Base-by-base conservation (phyloP, 257 asterid species). In the Nicotiana benthamiana region DNA sequence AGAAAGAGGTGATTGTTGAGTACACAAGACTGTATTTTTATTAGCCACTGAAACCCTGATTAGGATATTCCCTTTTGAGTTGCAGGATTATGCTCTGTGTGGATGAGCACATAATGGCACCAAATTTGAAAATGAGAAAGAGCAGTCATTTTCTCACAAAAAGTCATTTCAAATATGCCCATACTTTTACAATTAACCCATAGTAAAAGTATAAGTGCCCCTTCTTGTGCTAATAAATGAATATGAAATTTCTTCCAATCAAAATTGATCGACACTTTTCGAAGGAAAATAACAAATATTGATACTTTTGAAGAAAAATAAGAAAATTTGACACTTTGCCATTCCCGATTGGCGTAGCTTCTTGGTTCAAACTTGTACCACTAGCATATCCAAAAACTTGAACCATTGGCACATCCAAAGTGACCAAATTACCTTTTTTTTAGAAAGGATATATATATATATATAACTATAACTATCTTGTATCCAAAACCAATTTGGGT, bases 91-190 rank as follows among this genome's bases (percentile, higher is more conserved):
- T 83, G 53, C 83, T 24, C 6, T 22, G 17, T 17, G 11, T 15
- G 0, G 62, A 61, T 75, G 84, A 59, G 68, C 66, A 84, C 76
- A 80, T 75, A 40, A 78, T 84, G 77, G 54, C 84, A 68, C 27
- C 80, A 61, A 1, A 28, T 12, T 11, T 18, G 7, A 70, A 70
- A 70, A 70, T 70, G 36, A 30, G 8, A 70, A 28, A 15, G 61
- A 51, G 66, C 7, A 51, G 70, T 57, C 75, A 57, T 28, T 59
- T 81, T 40, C 63, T 61, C 77, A 63, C 34, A 62, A 72, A 72
- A 79, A 66, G 78, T 43, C 65, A 15, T 26, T 46, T 81, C 74
- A 17, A 15, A 75, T 43, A 40, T 52, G 28, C 59, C 78, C 84
- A 81, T 81, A 74, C 43, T 3, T 20, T 24, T 74, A 20, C 15